phyloP scores from a whole-genome alignment of 2,329 filamentous ascomycete species.

The Bipolaris zeicola region DNA sequence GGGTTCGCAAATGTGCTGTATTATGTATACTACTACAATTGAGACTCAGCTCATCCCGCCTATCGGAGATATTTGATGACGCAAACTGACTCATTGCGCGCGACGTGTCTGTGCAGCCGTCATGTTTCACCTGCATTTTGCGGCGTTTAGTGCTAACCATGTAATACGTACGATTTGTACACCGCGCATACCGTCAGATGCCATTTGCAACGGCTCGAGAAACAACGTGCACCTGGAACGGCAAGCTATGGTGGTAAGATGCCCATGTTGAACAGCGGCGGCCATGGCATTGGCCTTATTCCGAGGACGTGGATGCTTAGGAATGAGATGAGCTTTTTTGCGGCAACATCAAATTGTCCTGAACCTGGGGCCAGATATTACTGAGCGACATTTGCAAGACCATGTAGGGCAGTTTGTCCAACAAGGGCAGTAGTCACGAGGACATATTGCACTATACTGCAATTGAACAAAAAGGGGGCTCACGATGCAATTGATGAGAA shows the following conservation, averaged over 20 bases:
- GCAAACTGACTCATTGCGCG: constrained; percentile 1
- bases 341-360: constrained; percentile 1
- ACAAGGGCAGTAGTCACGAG: neutral
- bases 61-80: constrained; percentile 3
- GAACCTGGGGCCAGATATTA: neutral
- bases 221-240: constrained; percentile 15
- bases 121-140: constrained; percentile 3
- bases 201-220: constrained; percentile 16
- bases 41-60: constrained; percentile 1
- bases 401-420: neutral
- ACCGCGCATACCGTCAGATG: constrained; percentile 15
- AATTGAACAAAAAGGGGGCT: constrained; percentile 16
- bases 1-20: neutral
- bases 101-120: constrained; percentile 10
- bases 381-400: neutral
- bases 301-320: neutral
- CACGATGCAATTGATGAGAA: constrained; percentile 1
- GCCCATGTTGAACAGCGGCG: constrained; percentile 17
- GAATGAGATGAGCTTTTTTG: neutral
- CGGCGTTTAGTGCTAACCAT: constrained; percentile 1
- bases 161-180: neutral
- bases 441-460: neutral
- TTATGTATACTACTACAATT: neutral
- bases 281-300: constrained; percentile 20
- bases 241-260: constrained; percentile 27